Evolutionary conservation across 768 basidiomycete species (phyloP).

Genomic region (Lentinula boryana): DNA sequence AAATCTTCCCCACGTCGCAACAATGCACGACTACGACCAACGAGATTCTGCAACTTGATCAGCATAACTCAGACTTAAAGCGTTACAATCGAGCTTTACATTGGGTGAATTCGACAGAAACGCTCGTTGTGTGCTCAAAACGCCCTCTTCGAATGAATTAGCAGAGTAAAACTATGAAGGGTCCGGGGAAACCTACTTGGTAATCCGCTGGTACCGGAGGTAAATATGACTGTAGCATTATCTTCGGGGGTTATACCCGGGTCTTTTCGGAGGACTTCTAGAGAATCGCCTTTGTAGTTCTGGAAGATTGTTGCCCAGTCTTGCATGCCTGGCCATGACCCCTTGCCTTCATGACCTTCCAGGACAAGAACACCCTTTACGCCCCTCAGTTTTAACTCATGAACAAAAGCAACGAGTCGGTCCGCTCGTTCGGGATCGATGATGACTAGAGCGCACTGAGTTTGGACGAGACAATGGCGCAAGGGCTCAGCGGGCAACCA

Average conservation of each 20-base stretch:
- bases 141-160: slow-evolving; percentile 33
- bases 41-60: neutral
- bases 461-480: slow-evolving; percentile 38
- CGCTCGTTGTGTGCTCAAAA: slow-evolving; percentile 44
- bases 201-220: slow-evolving; percentile 32
- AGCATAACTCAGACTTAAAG: neutral
- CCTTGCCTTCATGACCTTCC: slow-evolving; percentile 33
- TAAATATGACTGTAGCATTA: slow-evolving; percentile 45
- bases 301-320: slow-evolving; percentile 29
- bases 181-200: slow-evolving; percentile 1
- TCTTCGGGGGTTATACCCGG: slow-evolving; percentile 37
- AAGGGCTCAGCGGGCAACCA: slow-evolving; percentile 37
- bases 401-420: slow-evolving; percentile 21
- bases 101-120: slow-evolving; percentile 43
- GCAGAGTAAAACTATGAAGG: neutral
- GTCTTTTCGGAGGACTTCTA: slow-evolving; percentile 23
- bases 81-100: slow-evolving; percentile 18
- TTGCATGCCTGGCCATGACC: slow-evolving; percentile 35
- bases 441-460: slow-evolving; percentile 36
- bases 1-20: neutral
- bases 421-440: slow-evolving; percentile 42
- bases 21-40: neutral
- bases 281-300: slow-evolving; percentile 17
- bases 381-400: slow-evolving; percentile 22
- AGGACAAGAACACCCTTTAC: slow-evolving; percentile 36